Conservation (phyloP, 805 yeast species). For the Candida jianshihensis region DNA sequence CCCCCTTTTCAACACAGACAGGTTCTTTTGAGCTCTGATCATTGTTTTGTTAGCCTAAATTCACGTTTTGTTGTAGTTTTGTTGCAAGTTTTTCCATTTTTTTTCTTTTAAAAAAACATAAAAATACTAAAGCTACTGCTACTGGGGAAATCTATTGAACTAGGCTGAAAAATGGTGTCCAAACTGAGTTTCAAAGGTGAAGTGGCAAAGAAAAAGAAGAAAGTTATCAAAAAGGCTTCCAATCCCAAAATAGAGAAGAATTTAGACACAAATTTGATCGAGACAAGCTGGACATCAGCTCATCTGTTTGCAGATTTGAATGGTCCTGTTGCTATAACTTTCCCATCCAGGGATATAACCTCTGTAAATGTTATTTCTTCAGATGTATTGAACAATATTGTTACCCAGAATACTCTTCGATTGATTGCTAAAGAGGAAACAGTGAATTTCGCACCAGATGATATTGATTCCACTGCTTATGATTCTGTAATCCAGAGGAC, state of each 20-base stretch:
- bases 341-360: too few relatives aligned
- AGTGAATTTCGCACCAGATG: constrained; percentile 7
- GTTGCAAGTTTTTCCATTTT: not conserved
- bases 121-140: not conserved
- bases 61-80: too few relatives aligned
- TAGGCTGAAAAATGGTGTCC: constrained; percentile 23
- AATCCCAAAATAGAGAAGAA: too few relatives aligned
- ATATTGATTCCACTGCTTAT: constrained; percentile 2
- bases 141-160: too few relatives aligned
- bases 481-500: constrained; percentile 8
- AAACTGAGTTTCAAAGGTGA: constrained; percentile 32
- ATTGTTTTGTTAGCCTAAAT: not conserved
- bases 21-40: not conserved
- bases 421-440: not conserved
- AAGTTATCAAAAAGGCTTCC: constrained; percentile 1
- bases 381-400: constrained; percentile 3
- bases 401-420: not conserved
- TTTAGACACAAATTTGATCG: too few relatives aligned
- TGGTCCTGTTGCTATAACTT: constrained; percentile 27
- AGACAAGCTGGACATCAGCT: constrained; percentile 23
- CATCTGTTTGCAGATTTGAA: constrained; percentile 18
- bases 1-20: constrained; percentile 8
- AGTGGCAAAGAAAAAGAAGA: constrained; percentile 16
- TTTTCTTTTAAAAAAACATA: not conserved
- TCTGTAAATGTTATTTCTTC: not conserved